Evolutionary conservation across 768 basidiomycete genomes (phyloP).

Genomic region (Suillus tomentosus): DNA sequence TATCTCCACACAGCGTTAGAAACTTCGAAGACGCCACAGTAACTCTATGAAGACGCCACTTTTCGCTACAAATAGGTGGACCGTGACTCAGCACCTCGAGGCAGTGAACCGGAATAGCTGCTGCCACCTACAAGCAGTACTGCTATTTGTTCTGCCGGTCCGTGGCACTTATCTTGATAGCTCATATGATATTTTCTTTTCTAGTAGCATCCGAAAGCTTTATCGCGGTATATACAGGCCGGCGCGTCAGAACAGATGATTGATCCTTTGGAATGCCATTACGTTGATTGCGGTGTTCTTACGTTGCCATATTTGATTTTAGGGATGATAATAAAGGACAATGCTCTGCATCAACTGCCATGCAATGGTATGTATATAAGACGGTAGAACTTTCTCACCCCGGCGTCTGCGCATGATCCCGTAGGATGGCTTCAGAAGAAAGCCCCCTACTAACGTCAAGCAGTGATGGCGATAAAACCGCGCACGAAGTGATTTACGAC

Average conservation of each 20-base stretch:
- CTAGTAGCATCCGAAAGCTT: not conserved
- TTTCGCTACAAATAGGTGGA: conserved; percentile 47
- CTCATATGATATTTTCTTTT: not conserved
- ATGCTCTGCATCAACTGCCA: too few relatives aligned
- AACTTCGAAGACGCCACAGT: not conserved
- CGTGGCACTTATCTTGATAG: not conserved
- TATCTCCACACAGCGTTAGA: not conserved
- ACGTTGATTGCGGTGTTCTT: too few relatives aligned
- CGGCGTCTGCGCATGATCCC: not conserved
- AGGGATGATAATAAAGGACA: too few relatives aligned
- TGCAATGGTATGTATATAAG: too few relatives aligned
- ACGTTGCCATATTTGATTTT: too few relatives aligned
- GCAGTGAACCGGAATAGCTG: not conserved
- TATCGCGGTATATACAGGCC: not conserved
- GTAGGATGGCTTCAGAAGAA: conserved; percentile 7
- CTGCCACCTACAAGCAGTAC: not conserved
- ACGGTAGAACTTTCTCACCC: too few relatives aligned
- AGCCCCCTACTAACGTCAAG: conserved; percentile 6
- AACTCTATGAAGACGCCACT: not conserved
- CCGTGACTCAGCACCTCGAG: not conserved
- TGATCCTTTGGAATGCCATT: too few relatives aligned
- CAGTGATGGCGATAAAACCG: not conserved
- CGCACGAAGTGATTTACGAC: conserved; percentile 8
- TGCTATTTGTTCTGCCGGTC: not conserved
- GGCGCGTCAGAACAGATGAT: too few relatives aligned